Evolutionary conservation across 352 stramenopile species (phyloP).

Genomic region (Globisporangium camurandrum): DNA sequence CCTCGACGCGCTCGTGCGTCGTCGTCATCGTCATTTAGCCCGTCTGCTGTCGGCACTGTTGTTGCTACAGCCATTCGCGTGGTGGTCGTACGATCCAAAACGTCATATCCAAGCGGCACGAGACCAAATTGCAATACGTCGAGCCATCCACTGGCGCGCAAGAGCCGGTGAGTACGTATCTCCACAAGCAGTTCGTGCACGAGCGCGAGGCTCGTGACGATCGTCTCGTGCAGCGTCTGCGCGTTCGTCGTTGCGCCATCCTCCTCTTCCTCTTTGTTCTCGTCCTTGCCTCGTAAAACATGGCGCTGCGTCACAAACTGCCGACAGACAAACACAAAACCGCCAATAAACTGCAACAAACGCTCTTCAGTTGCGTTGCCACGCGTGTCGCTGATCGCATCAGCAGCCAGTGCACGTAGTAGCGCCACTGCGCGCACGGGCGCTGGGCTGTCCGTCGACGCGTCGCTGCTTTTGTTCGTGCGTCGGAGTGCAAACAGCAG

Average conservation of each 20-base stretch:
- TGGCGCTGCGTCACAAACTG: slow-evolving; percentile 24
- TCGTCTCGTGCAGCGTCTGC: slow-evolving; percentile 26
- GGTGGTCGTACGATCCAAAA: slow-evolving; percentile 26
- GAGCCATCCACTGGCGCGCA: slow-evolving; percentile 41
- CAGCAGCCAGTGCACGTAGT: slow-evolving; percentile 41
- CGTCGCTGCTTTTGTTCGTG: slow-evolving; percentile 4
- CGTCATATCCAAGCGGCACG: slow-evolving; percentile 43
- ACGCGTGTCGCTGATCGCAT: slow-evolving; percentile 25
- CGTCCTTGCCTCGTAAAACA: too few species aligned
- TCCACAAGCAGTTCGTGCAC: slow-evolving; percentile 47
- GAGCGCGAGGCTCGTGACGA: slow-evolving; percentile 35
- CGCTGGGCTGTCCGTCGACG: slow-evolving; percentile 9
- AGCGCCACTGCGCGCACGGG: slow-evolving; percentile 31
- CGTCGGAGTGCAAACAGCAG: slow-evolving; percentile 48
- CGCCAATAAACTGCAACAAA: slow-evolving; percentile 43
- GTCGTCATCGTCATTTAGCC: neutral
- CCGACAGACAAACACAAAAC: slow-evolving; percentile 43
- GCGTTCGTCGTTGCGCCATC: neutral
- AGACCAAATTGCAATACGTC: slow-evolving; percentile 50
- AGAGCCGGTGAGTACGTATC: slow-evolving; percentile 15
- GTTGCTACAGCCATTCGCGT: neutral
- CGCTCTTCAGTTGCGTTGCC: slow-evolving; percentile 25
- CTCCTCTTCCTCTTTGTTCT: too few species aligned
- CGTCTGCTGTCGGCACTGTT: neutral
- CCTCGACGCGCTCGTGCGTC: neutral